Percentiles rank a stretch among this genome's conserved stretches.
phyloP scores from a whole-genome alignment of 2,329 filamentous ascomycete species.

The Thielaviopsis ethacetica region DNA sequence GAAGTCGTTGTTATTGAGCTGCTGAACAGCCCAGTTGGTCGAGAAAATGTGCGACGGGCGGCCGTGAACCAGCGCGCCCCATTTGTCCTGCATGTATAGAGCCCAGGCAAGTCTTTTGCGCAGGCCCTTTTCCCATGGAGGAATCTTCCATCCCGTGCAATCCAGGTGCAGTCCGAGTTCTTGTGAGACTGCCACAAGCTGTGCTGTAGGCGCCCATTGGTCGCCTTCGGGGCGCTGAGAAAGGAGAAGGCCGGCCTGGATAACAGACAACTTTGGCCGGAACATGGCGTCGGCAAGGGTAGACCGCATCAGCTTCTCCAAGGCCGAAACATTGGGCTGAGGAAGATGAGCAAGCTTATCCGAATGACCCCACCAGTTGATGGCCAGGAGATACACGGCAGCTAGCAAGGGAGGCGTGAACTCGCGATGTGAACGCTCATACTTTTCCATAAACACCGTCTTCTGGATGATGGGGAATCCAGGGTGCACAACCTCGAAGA shows the following conservation, averaged over 20 bases:
- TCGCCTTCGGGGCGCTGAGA: conserved; percentile 62
- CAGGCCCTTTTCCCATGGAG: conserved; percentile 70
- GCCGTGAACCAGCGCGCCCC: conserved; percentile 73
- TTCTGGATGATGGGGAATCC: conserved; percentile 73
- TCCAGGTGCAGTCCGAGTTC: conserved; percentile 82
- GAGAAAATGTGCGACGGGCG: conserved; percentile 60
- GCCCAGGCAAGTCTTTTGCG: conserved; percentile 81
- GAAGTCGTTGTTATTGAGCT: conserved; percentile 51
- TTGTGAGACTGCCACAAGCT: conserved; percentile 72
- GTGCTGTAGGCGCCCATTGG: conserved; percentile 72
- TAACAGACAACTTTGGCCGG: conserved; percentile 63
- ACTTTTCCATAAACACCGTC: conserved; percentile 62
- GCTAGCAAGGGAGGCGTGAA: conserved; percentile 64
- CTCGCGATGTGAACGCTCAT: conserved; percentile 53
- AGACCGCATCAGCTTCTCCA: conserved; percentile 58
- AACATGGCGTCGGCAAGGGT: conserved; percentile 64
- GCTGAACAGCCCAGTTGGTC: conserved; percentile 60
- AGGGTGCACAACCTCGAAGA: conserved; percentile 67
- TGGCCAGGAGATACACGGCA: conserved; percentile 67
- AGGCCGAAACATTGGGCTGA: conserved; percentile 53
- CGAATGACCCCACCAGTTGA: conserved; percentile 76
- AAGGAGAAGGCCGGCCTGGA: conserved; percentile 61
- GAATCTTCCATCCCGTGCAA: conserved; percentile 74
- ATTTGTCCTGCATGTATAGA: conserved; percentile 85
- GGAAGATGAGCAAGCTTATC: conserved; percentile 45